phyloP scores from a whole-genome alignment of 2,329 filamentous ascomycete genomes.

The Aspergillus jensenii region DNA sequence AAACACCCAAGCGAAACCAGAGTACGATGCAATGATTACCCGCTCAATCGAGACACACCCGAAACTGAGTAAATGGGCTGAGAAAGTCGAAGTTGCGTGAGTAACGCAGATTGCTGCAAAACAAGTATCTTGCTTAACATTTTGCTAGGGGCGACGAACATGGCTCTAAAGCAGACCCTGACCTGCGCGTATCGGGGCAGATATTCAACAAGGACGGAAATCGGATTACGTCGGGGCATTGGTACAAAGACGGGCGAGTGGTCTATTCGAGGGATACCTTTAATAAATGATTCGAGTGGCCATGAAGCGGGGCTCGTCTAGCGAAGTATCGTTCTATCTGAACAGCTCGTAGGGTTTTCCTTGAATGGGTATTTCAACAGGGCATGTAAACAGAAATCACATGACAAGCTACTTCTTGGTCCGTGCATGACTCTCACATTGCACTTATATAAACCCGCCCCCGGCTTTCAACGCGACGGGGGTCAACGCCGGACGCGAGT shows the following conservation, averaged over 20 bases:
- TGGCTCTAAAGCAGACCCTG: not conserved
- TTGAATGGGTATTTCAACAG: not conserved
- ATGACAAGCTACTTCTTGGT: constrained; percentile 7
- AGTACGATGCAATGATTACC: not conserved
- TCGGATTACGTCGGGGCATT: not conserved
- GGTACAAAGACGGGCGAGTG: not conserved
- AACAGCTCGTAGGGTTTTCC: not conserved
- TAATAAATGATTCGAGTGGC: not conserved
- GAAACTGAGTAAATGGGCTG: not conserved
- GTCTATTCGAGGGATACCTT: not conserved
- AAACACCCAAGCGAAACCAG: not conserved
- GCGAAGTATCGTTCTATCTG: not conserved
- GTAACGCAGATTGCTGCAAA: not conserved
- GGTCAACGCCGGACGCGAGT: constrained; percentile 3
- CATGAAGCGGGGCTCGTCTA: not conserved
- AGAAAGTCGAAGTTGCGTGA: not conserved
- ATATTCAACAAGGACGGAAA: not conserved
- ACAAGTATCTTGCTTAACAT: not conserved
- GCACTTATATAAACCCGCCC: not conserved
- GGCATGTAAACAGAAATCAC: constrained; percentile 3
- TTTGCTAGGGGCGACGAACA: not conserved
- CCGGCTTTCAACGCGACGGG: not conserved
- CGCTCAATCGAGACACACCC: not conserved
- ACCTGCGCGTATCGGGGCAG: not conserved
- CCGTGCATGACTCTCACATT: constrained; percentile 1